A percentile compares a stretch with the other conserved stretches of the same genome.
phyloP scores from a whole-genome alignment of 306 rosid species.

The Quercus wislizeni region DNA sequence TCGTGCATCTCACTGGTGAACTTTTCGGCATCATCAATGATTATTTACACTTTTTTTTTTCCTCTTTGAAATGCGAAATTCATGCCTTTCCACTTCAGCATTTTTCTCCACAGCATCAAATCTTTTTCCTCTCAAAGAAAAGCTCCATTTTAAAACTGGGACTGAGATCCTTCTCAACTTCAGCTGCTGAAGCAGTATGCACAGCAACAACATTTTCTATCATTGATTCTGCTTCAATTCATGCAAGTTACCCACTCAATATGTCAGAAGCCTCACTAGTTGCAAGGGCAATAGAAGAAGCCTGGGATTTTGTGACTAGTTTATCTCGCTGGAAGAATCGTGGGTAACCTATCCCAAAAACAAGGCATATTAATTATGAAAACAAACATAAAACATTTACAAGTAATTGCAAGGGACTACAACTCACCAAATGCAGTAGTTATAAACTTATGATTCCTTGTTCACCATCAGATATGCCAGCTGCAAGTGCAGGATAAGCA shows the following conservation, averaged over 20 bases:
- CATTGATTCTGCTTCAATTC: slow-evolving; percentile 89
- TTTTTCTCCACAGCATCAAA: slow-evolving; percentile 67
- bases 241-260: slow-evolving; percentile 89
- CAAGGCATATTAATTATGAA: background rate
- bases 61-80: slow-evolving; percentile 22
- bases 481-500: slow-evolving; percentile 97
- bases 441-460: slow-evolving; percentile 51
- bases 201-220: slow-evolving; percentile 95
- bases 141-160: slow-evolving; percentile 80
- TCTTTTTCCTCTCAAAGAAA: slow-evolving; percentile 76
- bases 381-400: background rate
- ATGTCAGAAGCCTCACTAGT: slow-evolving; percentile 83
- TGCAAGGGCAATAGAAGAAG: slow-evolving; percentile 83
- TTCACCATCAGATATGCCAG: slow-evolving; percentile 79
- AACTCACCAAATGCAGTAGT: slow-evolving; percentile 90
- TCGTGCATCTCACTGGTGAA: no score
- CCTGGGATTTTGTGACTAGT: slow-evolving; percentile 96
- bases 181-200: slow-evolving; percentile 84
- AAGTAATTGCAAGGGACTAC: slow-evolving; percentile 7
- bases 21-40: no score
- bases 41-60: no score
- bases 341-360: slow-evolving; percentile 61
- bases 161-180: slow-evolving; percentile 88
- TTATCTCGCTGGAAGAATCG: slow-evolving; percentile 85
- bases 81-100: slow-evolving; percentile 78